Evolutionary conservation across 176 grass and related monocot species (phyloP).

Genomic region (Triticum monococcum): DNA sequence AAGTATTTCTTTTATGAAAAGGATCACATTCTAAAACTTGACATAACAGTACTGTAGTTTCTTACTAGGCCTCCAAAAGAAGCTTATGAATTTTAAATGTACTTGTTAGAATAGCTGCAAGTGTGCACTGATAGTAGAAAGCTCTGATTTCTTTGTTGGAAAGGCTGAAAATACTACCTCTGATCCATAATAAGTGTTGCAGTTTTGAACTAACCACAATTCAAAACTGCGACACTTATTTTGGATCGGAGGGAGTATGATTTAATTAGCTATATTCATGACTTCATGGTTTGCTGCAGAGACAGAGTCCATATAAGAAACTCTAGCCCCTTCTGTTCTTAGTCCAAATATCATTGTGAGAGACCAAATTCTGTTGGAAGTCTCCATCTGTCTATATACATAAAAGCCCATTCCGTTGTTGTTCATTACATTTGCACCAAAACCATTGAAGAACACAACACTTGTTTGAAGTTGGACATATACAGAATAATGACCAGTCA

Average conservation of each 20-base stretch:
- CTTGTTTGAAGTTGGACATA: neutral
- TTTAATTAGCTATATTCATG: neutral
- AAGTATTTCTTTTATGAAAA: slow-evolving; percentile 1
- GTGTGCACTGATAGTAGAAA: neutral
- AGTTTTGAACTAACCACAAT: no score
- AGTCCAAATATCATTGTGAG: neutral
- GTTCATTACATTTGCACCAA: neutral
- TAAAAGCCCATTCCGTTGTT: neutral
- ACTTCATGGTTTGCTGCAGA: neutral
- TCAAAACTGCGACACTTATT: no score
- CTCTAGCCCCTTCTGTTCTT: neutral
- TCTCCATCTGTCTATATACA: neutral
- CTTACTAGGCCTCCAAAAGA: neutral
- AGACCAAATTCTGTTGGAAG: neutral
- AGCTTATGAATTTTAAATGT: neutral
- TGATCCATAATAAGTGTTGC: no score
- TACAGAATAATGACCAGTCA: neutral
- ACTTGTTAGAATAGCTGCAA: neutral
- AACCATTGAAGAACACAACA: neutral
- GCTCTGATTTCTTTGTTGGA: neutral
- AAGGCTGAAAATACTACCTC: neutral
- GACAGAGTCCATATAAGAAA: neutral
- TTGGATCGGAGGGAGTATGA: neutral
- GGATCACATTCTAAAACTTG: neutral
- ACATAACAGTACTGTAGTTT: neutral